These are phyloP conservation scores for Citrus inodora DNA, from an alignment of 345 rosid species.

Conservation along the genomic window DNA sequence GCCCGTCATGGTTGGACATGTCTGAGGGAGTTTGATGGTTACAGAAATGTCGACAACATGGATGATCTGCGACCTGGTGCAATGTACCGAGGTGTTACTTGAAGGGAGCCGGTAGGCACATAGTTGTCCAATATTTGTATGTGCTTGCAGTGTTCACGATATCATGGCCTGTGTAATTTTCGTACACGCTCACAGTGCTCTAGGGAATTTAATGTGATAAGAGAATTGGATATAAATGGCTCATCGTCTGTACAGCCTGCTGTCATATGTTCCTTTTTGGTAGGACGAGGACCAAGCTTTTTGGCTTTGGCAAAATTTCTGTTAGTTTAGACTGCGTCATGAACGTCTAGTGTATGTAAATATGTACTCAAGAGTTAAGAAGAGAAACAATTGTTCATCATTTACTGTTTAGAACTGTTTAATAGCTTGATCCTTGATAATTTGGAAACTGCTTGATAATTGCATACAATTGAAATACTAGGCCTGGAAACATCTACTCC, in stretches of 20 bases:
- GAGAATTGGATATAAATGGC: neutral
- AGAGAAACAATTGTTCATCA: neutral
- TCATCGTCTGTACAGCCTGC: neutral
- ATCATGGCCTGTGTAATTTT: neutral
- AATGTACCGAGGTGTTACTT: conserved; percentile 69
- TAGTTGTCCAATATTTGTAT: neutral
- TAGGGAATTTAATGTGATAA: neutral
- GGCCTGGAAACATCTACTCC: neutral
- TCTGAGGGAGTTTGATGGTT: conserved; percentile 79
- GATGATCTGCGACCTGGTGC: conserved; percentile 87
- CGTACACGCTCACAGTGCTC: conserved; percentile 6
- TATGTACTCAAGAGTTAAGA: neutral
- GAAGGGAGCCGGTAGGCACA: conserved; percentile 15
- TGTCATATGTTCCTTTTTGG: neutral
- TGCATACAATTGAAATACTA: neutral
- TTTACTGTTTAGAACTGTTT: neutral
- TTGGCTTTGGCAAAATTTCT: neutral
- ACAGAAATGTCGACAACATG: conserved; percentile 75
- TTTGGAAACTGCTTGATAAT: neutral
- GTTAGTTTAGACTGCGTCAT: neutral
- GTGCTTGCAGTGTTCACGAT: neutral
- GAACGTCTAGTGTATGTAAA: conserved; percentile 11
- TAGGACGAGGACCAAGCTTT: conserved; percentile 1
- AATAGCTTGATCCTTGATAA: neutral
- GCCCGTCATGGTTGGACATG: conserved; percentile 65